Evolutionary conservation across 768 basidiomycete genomes (phyloP).

Genomic region (Vararia minispora): DNA sequence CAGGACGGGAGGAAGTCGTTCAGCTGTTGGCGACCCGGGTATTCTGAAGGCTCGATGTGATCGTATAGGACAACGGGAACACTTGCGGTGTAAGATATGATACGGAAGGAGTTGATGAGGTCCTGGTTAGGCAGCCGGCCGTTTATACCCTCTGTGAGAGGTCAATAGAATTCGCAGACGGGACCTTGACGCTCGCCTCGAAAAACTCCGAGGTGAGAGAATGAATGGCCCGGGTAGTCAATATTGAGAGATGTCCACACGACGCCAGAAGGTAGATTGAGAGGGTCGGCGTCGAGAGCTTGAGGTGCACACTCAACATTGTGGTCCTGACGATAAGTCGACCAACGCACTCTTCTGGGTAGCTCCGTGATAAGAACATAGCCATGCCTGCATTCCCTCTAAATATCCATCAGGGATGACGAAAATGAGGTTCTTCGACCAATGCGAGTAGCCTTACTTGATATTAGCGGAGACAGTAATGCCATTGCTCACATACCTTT

Average conservation of each 20-base stretch:
- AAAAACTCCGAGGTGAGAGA: slow-evolving; percentile 92
- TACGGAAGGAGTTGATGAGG: slow-evolving; percentile 69
- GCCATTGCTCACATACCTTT: slow-evolving; percentile 42
- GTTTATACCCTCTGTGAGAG: slow-evolving; percentile 74
- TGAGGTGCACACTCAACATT: too few relatives aligned
- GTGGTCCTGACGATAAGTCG: too few relatives aligned
- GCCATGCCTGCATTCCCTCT: slow-evolving; percentile 91
- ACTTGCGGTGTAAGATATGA: slow-evolving; percentile 62
- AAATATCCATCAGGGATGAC: slow-evolving; percentile 82
- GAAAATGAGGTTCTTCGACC: slow-evolving; percentile 92
- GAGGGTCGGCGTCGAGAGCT: slow-evolving; percentile 59
- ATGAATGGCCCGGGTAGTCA: slow-evolving; percentile 95
- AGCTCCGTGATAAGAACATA: slow-evolving; percentile 70
- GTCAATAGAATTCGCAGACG: not conserved
- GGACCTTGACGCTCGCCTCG: slow-evolving; percentile 50
- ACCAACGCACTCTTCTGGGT: slow-evolving; percentile 46
- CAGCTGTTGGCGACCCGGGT: slow-evolving; percentile 19
- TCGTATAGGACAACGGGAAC: slow-evolving; percentile 80
- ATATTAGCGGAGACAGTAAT: not conserved
- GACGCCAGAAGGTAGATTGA: slow-evolving; percentile 66
- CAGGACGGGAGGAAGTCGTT: slow-evolving; percentile 28
- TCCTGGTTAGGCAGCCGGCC: slow-evolving; percentile 96
- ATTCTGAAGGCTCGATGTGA: slow-evolving; percentile 43
- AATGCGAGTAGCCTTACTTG: slow-evolving; percentile 67
- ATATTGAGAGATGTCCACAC: slow-evolving; percentile 94